Conservation (phyloP, 257 asterid species). For the Solanum piurae region DNA sequence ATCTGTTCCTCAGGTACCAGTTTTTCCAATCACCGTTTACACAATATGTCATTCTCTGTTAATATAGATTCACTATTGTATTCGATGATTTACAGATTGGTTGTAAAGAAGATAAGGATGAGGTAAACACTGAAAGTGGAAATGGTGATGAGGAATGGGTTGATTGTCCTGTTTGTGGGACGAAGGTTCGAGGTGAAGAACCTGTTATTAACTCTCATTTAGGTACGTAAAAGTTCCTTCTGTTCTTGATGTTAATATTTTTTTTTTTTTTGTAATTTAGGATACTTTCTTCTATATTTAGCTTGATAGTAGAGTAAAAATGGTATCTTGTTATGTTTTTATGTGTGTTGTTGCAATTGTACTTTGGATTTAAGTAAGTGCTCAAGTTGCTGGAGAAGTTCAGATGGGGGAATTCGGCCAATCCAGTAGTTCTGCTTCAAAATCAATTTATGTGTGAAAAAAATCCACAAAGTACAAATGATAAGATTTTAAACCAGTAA, state of each 20-base stretch:
- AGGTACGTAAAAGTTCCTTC: constrained; percentile 24
- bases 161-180: constrained; percentile 72
- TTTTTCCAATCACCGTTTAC: not conserved
- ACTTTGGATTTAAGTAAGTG: not conserved
- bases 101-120: constrained; percentile 7
- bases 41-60: not conserved
- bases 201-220: constrained; percentile 63
- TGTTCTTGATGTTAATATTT: not conserved
- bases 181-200: constrained; percentile 35
- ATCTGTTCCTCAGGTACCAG: constrained; percentile 19
- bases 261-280: not conserved
- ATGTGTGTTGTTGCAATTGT: not conserved
- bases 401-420: not conserved
- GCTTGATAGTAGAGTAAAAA: not conserved
- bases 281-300: not conserved
- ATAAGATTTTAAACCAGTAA: not conserved
- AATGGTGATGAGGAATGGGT: constrained; percentile 21
- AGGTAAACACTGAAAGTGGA: constrained; percentile 2
- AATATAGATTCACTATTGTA: not conserved
- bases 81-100: not conserved
- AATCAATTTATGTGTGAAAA: no score
- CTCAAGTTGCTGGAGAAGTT: not conserved
- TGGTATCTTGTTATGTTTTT: not conserved
- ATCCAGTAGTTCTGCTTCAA: not conserved
- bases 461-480: not conserved